Conservation (phyloP, 441 rosid species). For the Corymbia calophylla region DNA sequence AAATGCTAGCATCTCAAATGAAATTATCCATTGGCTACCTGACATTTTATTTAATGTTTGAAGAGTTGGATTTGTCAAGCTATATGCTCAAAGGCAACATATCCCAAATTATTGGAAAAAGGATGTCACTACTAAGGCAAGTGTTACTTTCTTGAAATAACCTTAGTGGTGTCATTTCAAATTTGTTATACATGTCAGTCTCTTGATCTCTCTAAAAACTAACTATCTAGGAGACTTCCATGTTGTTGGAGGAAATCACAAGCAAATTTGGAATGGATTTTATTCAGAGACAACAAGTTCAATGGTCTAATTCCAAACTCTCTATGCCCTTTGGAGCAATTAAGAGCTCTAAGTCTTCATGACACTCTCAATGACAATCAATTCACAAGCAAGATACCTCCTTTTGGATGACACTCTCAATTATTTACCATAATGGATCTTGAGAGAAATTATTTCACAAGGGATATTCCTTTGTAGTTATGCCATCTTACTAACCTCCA, state of each 20-base stretch:
- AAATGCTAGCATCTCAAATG: background rate
- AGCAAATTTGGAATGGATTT: background rate
- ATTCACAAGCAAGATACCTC: background rate
- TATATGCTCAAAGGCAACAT: background rate
- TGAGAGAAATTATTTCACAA: background rate
- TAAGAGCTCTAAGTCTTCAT: background rate
- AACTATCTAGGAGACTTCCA: background rate
- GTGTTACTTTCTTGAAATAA: background rate
- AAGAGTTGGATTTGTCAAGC: fast-evolving
- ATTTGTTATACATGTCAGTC: background rate
- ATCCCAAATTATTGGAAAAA: background rate
- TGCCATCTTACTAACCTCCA: background rate
- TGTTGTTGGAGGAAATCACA: background rate
- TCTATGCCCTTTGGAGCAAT: background rate
- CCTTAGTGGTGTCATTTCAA: background rate
- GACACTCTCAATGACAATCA: background rate
- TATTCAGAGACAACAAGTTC: background rate
- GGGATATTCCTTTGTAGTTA: background rate
- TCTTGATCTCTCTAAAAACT: background rate
- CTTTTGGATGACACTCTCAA: background rate
- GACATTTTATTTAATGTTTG: background rate
- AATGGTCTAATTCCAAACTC: background rate
- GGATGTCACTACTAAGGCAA: background rate
- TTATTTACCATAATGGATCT: background rate
- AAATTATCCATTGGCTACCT: background rate